Conservation (phyloP, 441 rosid species). For the Corymbia citriodora region DNA sequence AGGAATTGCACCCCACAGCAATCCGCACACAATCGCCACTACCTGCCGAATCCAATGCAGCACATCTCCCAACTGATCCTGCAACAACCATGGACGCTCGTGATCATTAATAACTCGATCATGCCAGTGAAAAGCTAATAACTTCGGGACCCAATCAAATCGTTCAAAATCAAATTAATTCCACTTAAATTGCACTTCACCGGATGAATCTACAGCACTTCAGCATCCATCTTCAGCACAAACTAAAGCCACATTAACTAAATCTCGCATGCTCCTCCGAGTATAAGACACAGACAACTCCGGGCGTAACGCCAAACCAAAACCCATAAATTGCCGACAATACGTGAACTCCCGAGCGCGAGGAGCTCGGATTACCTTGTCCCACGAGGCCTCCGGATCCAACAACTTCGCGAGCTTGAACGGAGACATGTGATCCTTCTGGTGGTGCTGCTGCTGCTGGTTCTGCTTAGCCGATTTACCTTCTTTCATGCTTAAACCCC, state of each 20-base stretch:
- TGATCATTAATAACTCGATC: neutral
- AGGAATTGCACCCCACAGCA: slow-evolving; percentile 90
- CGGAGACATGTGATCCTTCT: slow-evolving; percentile 62
- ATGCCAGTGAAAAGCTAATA: slow-evolving; percentile 6
- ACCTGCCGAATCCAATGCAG: slow-evolving; percentile 95
- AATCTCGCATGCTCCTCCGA: neutral
- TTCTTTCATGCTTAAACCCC: slow-evolving; percentile 55
- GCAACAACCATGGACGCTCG: neutral
- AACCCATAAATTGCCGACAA: neutral
- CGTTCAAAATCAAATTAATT: neutral
- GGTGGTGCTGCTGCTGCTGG: slow-evolving; percentile 32
- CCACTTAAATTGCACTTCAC: neutral
- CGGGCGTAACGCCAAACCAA: neutral
- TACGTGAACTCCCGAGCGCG: neutral
- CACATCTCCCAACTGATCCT: slow-evolving; percentile 99
- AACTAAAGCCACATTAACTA: neutral
- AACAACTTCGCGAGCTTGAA: slow-evolving; percentile 65
- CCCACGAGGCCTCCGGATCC: slow-evolving; percentile 93
- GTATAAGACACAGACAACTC: neutral
- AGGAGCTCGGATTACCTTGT: slow-evolving; percentile 37
- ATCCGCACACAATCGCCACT: slow-evolving; percentile 73
- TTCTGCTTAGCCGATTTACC: slow-evolving; percentile 54
- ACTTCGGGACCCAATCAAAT: neutral
- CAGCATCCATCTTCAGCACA: neutral
- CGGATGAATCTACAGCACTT: neutral